Evolutionary conservation across 192 early-diverging fungal genomes (phyloP).

Genomic region (Thamnidium elegans): DNA sequence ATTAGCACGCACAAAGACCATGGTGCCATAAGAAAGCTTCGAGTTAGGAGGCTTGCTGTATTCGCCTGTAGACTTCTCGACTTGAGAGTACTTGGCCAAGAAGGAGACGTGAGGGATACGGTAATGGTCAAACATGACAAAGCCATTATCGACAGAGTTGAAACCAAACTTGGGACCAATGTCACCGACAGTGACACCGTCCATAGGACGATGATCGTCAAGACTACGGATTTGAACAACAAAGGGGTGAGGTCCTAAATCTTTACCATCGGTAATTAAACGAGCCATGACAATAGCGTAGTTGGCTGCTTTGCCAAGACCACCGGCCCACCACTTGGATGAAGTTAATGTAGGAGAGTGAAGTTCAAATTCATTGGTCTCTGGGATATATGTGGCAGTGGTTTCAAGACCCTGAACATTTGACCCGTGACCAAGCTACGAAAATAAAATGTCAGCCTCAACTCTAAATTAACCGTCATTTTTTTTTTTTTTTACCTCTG

Average conservation of each 20-base stretch:
- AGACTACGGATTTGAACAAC: constrained; percentile 77
- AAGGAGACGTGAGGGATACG: constrained; percentile 78
- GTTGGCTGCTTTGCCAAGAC: constrained; percentile 73
- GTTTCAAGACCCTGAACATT: constrained; percentile 93
- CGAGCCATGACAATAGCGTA: constrained; percentile 87
- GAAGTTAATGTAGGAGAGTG: constrained; percentile 76
- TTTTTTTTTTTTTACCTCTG: constrained; percentile 42
- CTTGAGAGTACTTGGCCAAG: constrained; percentile 70
- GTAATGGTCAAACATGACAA: constrained; percentile 77
- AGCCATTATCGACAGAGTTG: constrained; percentile 85
- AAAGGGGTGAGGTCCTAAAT: constrained; percentile 76
- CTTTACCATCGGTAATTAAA: constrained; percentile 70
- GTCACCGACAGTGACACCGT: constrained; percentile 82
- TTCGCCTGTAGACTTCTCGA: constrained; percentile 62
- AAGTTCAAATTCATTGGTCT: constrained; percentile 85
- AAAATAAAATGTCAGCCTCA: not conserved
- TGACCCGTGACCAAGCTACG: constrained; percentile 61
- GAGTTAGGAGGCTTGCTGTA: constrained; percentile 73
- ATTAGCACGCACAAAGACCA: constrained; percentile 78
- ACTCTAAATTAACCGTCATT: too few species aligned
- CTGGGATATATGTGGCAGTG: constrained; percentile 76
- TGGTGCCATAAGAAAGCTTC: constrained; percentile 83
- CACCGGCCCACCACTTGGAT: constrained; percentile 88
- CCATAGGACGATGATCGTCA: constrained; percentile 67
- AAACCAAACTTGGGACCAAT: constrained; percentile 89